A percentile compares a stretch with the other conserved stretches of the same genome.
These are phyloP conservation scores for Rhododendron ferrugineum DNA, from an alignment of 148 eudicot species.

Conservation along the genomic window DNA sequence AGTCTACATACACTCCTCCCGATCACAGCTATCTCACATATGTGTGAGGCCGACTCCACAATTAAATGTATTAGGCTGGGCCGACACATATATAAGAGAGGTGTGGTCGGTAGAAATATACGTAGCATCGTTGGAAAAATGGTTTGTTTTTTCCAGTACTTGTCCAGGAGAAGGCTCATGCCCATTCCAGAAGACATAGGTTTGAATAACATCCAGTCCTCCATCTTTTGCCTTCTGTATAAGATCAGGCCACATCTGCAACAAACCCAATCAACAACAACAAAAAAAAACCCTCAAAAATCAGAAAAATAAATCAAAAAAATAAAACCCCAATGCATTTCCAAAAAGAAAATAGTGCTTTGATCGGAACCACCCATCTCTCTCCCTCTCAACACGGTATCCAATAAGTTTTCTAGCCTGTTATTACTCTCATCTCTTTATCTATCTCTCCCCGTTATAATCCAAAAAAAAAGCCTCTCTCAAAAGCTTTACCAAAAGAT, in stretches of 20 bases:
- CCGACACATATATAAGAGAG: too few species aligned
- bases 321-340: background rate
- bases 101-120: too few species aligned
- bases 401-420: too few species aligned
- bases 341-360: background rate
- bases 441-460: too few species aligned
- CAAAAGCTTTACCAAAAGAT: background rate
- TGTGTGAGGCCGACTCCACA: too few species aligned
- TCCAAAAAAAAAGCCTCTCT: background rate
- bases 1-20: too few species aligned
- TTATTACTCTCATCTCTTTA: too few species aligned
- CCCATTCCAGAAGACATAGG: slow-evolving; percentile 96
- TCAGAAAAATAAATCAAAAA: background rate
- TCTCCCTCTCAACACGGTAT: too few species aligned
- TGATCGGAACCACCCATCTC: too few species aligned
- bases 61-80: too few species aligned
- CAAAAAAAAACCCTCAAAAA: slow-evolving; percentile 3
- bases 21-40: too few species aligned
- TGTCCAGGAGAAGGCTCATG: slow-evolving; percentile 92
- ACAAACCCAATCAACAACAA: background rate
- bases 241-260: slow-evolving; percentile 97
- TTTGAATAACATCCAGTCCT: slow-evolving; percentile 85
- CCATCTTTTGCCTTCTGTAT: slow-evolving; percentile 83
- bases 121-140: too few species aligned
- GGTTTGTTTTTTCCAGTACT: slow-evolving; percentile 18